Conservation (phyloP, 257 asterid species). For the Salvia rosmarinus region DNA sequence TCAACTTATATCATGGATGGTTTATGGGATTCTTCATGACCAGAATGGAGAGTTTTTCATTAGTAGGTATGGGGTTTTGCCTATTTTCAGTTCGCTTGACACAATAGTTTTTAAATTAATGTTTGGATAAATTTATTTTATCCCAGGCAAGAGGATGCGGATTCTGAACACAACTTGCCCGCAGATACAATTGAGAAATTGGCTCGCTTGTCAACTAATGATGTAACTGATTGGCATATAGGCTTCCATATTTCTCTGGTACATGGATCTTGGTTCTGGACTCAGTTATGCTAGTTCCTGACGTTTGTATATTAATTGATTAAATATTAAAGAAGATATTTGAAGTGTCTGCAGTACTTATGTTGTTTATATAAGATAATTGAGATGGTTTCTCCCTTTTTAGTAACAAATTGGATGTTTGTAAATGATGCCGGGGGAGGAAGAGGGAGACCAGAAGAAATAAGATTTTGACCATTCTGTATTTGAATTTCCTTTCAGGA, state of each 20-base stretch:
- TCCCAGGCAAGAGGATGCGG: constrained; percentile 81
- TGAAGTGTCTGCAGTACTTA: constrained; percentile 1
- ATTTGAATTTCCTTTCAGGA: constrained; percentile 57
- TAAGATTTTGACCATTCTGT: background rate
- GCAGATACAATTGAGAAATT: constrained; percentile 60
- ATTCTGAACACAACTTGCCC: constrained; percentile 62
- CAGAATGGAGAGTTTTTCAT: constrained; percentile 90
- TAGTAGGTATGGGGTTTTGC: constrained; percentile 55
- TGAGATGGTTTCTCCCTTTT: background rate
- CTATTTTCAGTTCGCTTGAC: constrained; percentile 17
- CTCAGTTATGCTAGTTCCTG: constrained; percentile 27
- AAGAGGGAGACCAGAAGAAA: background rate
- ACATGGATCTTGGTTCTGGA: constrained; percentile 33
- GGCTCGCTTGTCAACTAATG: constrained; percentile 68
- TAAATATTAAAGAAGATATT: constrained; percentile 9
- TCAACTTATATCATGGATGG: constrained; percentile 97
- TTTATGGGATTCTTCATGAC: constrained; percentile 94
- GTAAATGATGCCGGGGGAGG: background rate
- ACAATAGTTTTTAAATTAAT: constrained; percentile 30
- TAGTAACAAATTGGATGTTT: background rate
- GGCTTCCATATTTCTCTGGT: constrained; percentile 95
- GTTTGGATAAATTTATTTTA: constrained; percentile 22
- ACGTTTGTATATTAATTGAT: constrained; percentile 7
- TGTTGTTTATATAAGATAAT: constrained; percentile 15
- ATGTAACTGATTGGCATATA: constrained; percentile 89